phyloP scores from a whole-genome alignment of 805 yeast genomes.

The Saturnispora diversa region DNA sequence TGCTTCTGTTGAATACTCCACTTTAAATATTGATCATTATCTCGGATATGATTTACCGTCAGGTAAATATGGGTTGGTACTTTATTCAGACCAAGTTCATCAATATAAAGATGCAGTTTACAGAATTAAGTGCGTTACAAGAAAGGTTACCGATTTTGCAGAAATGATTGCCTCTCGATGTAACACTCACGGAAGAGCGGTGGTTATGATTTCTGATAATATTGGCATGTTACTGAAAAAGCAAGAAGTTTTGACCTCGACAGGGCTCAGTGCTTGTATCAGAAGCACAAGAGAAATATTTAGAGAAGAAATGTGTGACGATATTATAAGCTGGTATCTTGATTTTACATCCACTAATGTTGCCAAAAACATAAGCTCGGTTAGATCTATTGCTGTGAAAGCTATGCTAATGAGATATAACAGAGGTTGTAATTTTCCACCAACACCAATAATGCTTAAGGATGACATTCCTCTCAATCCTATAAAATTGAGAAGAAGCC shows the following conservation, averaged over 20 bases:
- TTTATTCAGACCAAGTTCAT: constrained; percentile 75
- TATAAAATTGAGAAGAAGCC: constrained; percentile 16
- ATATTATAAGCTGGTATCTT: constrained; percentile 57
- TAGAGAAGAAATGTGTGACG: constrained; percentile 74
- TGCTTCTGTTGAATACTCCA: constrained; percentile 22
- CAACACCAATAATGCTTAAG: constrained; percentile 22
- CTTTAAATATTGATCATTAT: constrained; percentile 34
- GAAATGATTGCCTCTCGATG: constrained; percentile 61
- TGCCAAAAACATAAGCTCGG: constrained; percentile 38
- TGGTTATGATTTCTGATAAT: constrained; percentile 51
- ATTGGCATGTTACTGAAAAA: constrained; percentile 42
- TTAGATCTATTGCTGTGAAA: constrained; percentile 45
- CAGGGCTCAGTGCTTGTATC: constrained; percentile 61
- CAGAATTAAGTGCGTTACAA: constrained; percentile 55
- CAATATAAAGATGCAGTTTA: constrained; percentile 69
- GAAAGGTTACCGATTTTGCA: constrained; percentile 57
- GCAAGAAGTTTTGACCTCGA: constrained; percentile 48
- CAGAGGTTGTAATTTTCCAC: constrained; percentile 34
- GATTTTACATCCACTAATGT: constrained; percentile 50
- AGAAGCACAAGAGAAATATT: constrained; percentile 61
- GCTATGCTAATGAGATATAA: constrained; percentile 59
- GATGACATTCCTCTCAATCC: constrained; percentile 25
- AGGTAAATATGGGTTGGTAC: constrained; percentile 44
- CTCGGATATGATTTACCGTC: constrained; percentile 37
- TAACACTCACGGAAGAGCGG: constrained; percentile 59